A percentile compares a stretch with the other conserved stretches of the same genome.
Conservation (phyloP, 2,329 filamentous ascomycete species). For the Phialophora macrospora region DNA sequence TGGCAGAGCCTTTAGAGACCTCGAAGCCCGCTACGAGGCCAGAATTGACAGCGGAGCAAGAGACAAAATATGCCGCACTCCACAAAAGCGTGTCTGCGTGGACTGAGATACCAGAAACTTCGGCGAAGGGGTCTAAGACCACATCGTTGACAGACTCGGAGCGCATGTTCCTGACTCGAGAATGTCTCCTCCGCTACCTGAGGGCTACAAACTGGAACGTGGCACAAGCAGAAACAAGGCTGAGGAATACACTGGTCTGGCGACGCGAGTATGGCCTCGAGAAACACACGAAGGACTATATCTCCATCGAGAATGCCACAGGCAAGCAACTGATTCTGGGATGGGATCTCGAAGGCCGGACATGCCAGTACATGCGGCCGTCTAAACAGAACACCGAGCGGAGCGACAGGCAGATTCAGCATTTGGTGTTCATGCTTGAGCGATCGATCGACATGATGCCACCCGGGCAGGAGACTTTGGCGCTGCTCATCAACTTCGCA, state of each 20-base stretch:
- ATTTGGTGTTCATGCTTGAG: conserved; percentile 96
- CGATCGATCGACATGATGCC: conserved; percentile 85
- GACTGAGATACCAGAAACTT: conserved; percentile 69
- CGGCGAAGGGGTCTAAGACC: conserved; percentile 61
- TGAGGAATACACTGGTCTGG: conserved; percentile 83
- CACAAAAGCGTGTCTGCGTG: conserved; percentile 72
- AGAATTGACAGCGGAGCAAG: conserved; percentile 74
- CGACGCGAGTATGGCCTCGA: conserved; percentile 86
- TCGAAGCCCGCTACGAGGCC: conserved; percentile 63
- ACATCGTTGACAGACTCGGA: conserved; percentile 77
- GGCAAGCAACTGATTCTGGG: conserved; percentile 92
- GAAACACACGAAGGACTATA: conserved; percentile 76
- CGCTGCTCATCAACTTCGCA: conserved; percentile 91
- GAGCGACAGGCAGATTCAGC: conserved; percentile 84
- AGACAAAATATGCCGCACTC: conserved; percentile 78
- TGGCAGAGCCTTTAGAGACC: conserved; percentile 61
- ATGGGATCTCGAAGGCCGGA: conserved; percentile 82
- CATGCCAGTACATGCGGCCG: conserved; percentile 88
- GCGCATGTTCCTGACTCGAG: conserved; percentile 85
- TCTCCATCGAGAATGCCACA: conserved; percentile 92
- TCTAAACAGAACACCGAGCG: conserved; percentile 90
- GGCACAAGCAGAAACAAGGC: conserved; percentile 74
- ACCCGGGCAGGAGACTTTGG: conserved; percentile 81
- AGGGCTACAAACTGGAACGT: conserved; percentile 90
- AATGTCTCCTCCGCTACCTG: conserved; percentile 91